These are phyloP conservation scores for Metschnikowia noctiluminum DNA, from an alignment of 805 yeast species.

Conservation along the genomic window DNA sequence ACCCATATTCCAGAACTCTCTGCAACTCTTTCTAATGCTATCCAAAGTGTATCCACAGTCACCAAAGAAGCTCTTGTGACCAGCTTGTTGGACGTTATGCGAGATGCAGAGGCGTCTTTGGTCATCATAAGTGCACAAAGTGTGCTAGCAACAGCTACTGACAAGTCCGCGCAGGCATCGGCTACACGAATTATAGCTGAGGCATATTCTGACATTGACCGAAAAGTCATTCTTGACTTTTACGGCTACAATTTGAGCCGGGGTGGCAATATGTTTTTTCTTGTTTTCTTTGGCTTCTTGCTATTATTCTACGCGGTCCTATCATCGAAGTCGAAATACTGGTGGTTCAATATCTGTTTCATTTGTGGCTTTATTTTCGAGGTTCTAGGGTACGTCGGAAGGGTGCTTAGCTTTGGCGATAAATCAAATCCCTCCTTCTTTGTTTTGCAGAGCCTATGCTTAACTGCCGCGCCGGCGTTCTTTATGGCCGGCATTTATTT, in stretches of 20 bases:
- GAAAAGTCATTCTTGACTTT: constrained; percentile 8
- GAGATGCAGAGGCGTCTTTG: constrained; percentile 38
- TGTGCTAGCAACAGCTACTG: constrained; percentile 22
- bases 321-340: constrained; percentile 31
- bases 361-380: constrained; percentile 35
- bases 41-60: too few species aligned
- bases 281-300: constrained; percentile 26
- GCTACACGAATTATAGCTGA: too few species aligned
- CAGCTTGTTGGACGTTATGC: neutral
- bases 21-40: too few species aligned
- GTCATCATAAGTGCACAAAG: constrained; percentile 32
- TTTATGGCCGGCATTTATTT: constrained; percentile 41
- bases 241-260: constrained; percentile 24
- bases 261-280: constrained; percentile 32
- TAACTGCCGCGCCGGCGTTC: constrained; percentile 41
- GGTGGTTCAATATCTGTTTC: constrained; percentile 40
- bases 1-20: too few species aligned
- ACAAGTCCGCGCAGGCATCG: too few species aligned
- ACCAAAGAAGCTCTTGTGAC: neutral
- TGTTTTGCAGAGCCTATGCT: constrained; percentile 30
- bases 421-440: constrained; percentile 19
- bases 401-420: constrained; percentile 29
- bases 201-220: neutral
- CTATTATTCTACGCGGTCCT: constrained; percentile 25
- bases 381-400: constrained; percentile 36